phyloP scores from a whole-genome alignment of 768 basidiomycete species.

The Boletus rex-veris region DNA sequence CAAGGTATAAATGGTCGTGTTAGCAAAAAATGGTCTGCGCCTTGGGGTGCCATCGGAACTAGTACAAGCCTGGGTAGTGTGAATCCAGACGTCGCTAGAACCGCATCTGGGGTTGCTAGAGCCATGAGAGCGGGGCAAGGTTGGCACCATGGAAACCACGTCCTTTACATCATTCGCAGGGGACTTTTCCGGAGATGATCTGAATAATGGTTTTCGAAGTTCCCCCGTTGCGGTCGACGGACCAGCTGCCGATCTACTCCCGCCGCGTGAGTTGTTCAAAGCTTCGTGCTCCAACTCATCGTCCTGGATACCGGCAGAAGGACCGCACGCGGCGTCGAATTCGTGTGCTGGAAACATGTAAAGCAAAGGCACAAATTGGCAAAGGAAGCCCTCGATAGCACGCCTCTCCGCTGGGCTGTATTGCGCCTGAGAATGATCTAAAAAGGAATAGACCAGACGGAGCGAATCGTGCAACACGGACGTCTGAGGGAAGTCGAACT shows the following conservation, averaged over 20 bases:
- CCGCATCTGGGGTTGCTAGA: slow-evolving; percentile 1
- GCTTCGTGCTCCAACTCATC: slow-evolving; percentile 31
- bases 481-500: slow-evolving; percentile 73
- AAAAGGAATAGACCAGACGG: slow-evolving; percentile 86
- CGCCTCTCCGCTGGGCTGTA: slow-evolving; percentile 78
- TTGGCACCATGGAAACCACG: slow-evolving; percentile 28
- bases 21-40: slow-evolving; percentile 75
- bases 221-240: slow-evolving; percentile 59
- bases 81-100: slow-evolving; percentile 58
- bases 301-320: slow-evolving; percentile 47
- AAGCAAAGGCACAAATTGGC: slow-evolving; percentile 77
- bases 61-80: slow-evolving; percentile 30
- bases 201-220: slow-evolving; percentile 74
- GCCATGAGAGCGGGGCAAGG: slow-evolving; percentile 7
- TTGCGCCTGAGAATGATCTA: slow-evolving; percentile 79
- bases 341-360: slow-evolving; percentile 68
- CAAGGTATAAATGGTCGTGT: slow-evolving; percentile 90
- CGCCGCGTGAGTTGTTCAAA: slow-evolving; percentile 23
- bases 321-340: slow-evolving; percentile 60
- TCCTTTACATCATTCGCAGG: slow-evolving; percentile 30
- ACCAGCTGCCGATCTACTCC: slow-evolving; percentile 46
- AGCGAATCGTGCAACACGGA: slow-evolving; percentile 83
- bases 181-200: slow-evolving; percentile 64
- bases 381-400: slow-evolving; percentile 79
- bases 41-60: slow-evolving; percentile 31